These are phyloP conservation scores for Neoboletus magnificus DNA, from an alignment of 768 basidiomycete species.

Conservation along the genomic window DNA sequence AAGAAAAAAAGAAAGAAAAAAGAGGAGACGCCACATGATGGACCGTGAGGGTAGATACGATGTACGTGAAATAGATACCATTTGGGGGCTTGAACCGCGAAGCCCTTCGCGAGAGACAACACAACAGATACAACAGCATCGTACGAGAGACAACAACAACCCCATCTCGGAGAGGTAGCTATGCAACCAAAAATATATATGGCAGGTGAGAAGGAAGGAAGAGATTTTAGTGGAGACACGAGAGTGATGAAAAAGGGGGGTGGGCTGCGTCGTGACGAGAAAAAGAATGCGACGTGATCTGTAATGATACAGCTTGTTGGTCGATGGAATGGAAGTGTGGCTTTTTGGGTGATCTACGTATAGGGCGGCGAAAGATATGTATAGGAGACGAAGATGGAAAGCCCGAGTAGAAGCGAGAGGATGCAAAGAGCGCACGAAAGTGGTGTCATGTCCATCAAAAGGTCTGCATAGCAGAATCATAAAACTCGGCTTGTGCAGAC, in stretches of 20 bases:
- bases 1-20: neutral
- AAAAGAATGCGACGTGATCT: conserved; percentile 6
- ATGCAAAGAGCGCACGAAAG: neutral
- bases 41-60: neutral
- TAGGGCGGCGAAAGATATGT: neutral
- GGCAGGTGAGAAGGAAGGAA: conserved; percentile 20
- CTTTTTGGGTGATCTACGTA: conserved; percentile 23
- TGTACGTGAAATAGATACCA: conserved; percentile 20
- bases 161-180: conserved; percentile 14
- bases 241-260: neutral
- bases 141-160: conserved; percentile 8
- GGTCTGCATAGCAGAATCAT: conserved; percentile 37
- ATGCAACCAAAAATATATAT: conserved; percentile 32
- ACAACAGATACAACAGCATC: conserved; percentile 26
- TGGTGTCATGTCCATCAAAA: conserved; percentile 19
- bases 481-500: conserved; percentile 27
- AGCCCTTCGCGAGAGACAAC: conserved; percentile 45
- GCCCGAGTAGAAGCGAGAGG: conserved; percentile 6
- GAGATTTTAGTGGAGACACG: neutral
- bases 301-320: conserved; percentile 19
- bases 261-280: conserved; percentile 3
- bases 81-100: conserved; percentile 46
- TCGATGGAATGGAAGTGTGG: neutral
- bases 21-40: neutral
- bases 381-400: neutral